Evolutionary conservation across 352 stramenopile genomes (phyloP).

Genomic region (Elongisporangium senticosum): DNA sequence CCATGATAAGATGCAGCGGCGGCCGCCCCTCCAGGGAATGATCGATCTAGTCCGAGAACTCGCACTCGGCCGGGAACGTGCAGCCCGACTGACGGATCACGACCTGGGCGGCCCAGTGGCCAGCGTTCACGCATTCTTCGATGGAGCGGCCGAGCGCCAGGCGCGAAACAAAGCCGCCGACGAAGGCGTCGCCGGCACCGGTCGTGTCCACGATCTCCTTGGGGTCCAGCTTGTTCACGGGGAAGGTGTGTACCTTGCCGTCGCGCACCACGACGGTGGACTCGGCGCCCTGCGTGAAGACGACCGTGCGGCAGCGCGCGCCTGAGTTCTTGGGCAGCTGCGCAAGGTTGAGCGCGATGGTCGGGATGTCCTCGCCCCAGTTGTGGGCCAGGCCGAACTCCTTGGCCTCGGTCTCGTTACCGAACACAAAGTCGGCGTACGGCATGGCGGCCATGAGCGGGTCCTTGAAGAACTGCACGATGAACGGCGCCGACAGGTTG

Average conservation of each 20-base stretch:
- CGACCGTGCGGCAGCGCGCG: constrained; percentile 89
- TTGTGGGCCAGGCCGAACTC: constrained; percentile 90
- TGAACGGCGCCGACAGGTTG: constrained; percentile 98
- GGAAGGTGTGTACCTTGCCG: constrained; percentile 90
- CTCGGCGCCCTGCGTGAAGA: constrained; percentile 97
- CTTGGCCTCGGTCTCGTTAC: constrained; percentile 97
- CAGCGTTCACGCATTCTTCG: constrained; percentile 93
- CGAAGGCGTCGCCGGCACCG: constrained; percentile 98
- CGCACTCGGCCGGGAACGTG: constrained; percentile 90
- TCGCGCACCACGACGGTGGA: constrained; percentile 95
- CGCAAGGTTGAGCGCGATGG: constrained; percentile 92
- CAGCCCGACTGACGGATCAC: constrained; percentile 98
- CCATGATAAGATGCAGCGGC: neutral
- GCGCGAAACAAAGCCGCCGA: constrained; percentile 96
- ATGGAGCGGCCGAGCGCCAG: constrained; percentile 84
- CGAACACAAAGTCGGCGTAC: constrained; percentile 98
- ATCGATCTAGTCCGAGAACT: constrained; percentile 78
- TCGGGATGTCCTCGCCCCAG: constrained; percentile 85
- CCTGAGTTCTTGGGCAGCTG: constrained; percentile 92
- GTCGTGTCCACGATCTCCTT: constrained; percentile 98
- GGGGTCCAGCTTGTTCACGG: constrained; percentile 84
- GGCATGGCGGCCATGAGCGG: constrained; percentile 90
- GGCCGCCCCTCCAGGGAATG: neutral
- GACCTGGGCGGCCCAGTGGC: constrained; percentile 95
- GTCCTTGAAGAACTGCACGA: constrained; percentile 98